Evolutionary conservation across 2,329 filamentous ascomycete genomes (phyloP).

Genomic region (Phoma sp.): DNA sequence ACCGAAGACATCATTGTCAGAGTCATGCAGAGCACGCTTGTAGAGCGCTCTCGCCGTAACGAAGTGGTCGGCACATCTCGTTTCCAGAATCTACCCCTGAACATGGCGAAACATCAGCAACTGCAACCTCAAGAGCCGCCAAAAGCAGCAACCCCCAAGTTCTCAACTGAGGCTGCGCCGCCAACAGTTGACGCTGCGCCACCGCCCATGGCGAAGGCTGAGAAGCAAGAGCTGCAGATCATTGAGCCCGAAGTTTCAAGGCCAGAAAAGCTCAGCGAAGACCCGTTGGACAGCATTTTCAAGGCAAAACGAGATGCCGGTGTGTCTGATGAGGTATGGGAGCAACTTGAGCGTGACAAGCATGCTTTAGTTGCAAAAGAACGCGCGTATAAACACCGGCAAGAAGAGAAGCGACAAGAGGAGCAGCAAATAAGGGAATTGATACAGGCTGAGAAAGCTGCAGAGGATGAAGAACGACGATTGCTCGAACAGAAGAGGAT

Average conservation of each 20-base stretch:
- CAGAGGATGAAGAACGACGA: constrained; percentile 34
- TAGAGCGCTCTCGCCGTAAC: constrained; percentile 39
- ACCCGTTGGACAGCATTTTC: constrained; percentile 22
- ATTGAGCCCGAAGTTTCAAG: background rate
- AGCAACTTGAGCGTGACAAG: constrained; percentile 63
- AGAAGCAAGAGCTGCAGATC: constrained; percentile 12
- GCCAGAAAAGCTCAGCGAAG: constrained; percentile 8
- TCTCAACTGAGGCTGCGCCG: no score
- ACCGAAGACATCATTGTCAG: constrained; percentile 33
- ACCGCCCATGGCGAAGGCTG: background rate
- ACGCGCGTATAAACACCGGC: constrained; percentile 48
- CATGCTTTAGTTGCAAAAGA: constrained; percentile 42
- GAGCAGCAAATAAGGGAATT: constrained; percentile 32
- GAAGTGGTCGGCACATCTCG: constrained; percentile 19
- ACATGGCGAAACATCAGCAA: no score
- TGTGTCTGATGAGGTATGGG: constrained; percentile 68
- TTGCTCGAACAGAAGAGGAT: constrained; percentile 28
- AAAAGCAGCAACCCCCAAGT: background rate
- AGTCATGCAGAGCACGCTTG: constrained; percentile 42
- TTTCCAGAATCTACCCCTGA: constrained; percentile 5
- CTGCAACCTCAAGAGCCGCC: no score
- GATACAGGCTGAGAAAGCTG: constrained; percentile 40
- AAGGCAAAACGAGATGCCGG: constrained; percentile 59
- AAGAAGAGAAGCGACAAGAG: constrained; percentile 31
- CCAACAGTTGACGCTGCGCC: background rate